A percentile compares a stretch with the other conserved stretches of the same genome.
phyloP scores from a whole-genome alignment of 306 rosid genomes.

The Albizia julibrissin region DNA sequence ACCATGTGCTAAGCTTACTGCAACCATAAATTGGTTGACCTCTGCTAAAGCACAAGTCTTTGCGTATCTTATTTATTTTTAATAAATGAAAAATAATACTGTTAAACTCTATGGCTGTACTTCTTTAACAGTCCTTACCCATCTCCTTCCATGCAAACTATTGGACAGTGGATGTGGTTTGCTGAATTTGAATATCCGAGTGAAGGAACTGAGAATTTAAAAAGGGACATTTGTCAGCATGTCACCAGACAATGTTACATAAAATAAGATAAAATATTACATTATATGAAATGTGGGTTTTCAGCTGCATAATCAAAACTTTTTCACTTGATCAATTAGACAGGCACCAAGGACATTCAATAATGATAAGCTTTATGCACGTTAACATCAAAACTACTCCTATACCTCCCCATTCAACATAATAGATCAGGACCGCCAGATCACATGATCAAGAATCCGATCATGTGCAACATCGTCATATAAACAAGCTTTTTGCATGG shows the following conservation, averaged over 20 bases:
- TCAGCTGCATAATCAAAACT: neutral
- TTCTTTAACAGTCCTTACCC: constrained; percentile 50
- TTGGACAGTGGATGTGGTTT: constrained; percentile 48
- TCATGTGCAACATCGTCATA: neutral
- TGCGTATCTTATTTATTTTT: neutral
- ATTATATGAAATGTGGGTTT: neutral
- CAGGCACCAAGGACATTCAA: neutral
- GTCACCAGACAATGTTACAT: constrained; percentile 13
- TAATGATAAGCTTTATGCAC: neutral
- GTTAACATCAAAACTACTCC: constrained; percentile 11
- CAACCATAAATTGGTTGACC: neutral
- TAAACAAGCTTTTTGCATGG: neutral
- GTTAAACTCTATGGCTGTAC: neutral
- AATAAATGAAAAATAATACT: neutral
- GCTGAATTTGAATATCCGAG: constrained; percentile 73
- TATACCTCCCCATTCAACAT: neutral
- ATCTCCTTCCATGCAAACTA: constrained; percentile 55
- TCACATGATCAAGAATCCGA: constrained; percentile 17
- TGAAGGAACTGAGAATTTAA: constrained; percentile 64
- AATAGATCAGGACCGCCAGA: neutral
- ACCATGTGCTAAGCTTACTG: neutral
- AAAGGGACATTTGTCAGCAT: constrained; percentile 24
- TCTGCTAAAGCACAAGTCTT: neutral
- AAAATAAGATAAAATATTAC: constrained; percentile 5
- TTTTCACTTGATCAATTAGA: neutral